A percentile compares a stretch with the other conserved stretches of the same genome.
Conservation (phyloP, 2,329 filamentous ascomycete species). For the Fusarium torulosum region DNA sequence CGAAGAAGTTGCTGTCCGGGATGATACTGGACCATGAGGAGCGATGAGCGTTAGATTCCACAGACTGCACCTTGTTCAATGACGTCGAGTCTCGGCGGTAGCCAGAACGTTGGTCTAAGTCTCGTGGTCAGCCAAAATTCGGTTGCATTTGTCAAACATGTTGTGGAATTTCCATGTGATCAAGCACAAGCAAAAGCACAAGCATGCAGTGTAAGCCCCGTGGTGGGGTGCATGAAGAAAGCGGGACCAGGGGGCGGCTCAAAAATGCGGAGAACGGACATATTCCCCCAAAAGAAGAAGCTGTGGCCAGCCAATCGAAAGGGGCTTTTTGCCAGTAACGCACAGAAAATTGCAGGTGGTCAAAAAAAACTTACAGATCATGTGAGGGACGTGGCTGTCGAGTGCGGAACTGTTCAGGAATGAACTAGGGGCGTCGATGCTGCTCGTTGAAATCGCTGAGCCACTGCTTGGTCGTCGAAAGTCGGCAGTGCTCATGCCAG, state of each 20-base stretch:
- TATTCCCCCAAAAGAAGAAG: slow-evolving; percentile 40
- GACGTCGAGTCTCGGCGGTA: slow-evolving; percentile 52
- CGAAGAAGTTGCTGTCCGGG: slow-evolving; percentile 53
- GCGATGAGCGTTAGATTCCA: slow-evolving; percentile 42
- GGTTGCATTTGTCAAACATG: slow-evolving; percentile 12
- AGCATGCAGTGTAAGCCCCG: slow-evolving; percentile 12
- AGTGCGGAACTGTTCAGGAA: slow-evolving; percentile 48
- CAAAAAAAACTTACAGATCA: slow-evolving; percentile 60
- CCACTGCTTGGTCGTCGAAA: slow-evolving; percentile 55
- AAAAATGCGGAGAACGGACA: slow-evolving; percentile 49
- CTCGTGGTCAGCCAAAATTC: slow-evolving; percentile 51
- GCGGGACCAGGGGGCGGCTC: slow-evolving; percentile 40
- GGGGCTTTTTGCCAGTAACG: slow-evolving; percentile 4
- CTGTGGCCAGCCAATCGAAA: slow-evolving; percentile 35
- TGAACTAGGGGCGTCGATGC: slow-evolving; percentile 46
- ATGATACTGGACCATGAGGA: slow-evolving; percentile 51
- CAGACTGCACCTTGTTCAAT: slow-evolving; percentile 50
- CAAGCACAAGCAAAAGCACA: slow-evolving; percentile 5
- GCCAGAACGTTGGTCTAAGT: slow-evolving; percentile 56
- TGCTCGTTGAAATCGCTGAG: slow-evolving; percentile 52
- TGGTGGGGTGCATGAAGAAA: slow-evolving; percentile 43
- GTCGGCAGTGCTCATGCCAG: slow-evolving; percentile 52
- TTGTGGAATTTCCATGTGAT: slow-evolving; percentile 46
- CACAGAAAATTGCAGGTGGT: slow-evolving; percentile 37
- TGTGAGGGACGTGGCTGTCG: slow-evolving; percentile 61